Conservation (phyloP, 805 yeast species). For the Candida arabinofermentans region DNA sequence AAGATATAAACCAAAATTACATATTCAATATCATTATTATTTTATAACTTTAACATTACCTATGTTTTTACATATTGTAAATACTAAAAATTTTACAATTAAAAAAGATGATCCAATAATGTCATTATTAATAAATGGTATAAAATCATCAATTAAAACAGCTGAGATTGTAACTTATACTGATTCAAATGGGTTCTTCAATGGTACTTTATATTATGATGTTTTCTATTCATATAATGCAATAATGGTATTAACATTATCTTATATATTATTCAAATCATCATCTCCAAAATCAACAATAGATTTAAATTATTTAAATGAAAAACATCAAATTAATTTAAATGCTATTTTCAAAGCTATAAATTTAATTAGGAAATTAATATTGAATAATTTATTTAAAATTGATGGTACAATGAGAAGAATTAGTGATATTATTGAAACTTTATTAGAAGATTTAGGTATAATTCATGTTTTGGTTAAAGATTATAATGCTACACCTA, state of each 20-base stretch:
- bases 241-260: slow-evolving; percentile 37
- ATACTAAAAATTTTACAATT: slow-evolving; percentile 32
- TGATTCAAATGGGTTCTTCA: slow-evolving; percentile 34
- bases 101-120: slow-evolving; percentile 41
- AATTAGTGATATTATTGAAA: slow-evolving; percentile 39
- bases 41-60: slow-evolving; percentile 41
- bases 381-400: slow-evolving; percentile 29
- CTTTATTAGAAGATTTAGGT: slow-evolving; percentile 39
- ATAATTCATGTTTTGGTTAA: slow-evolving; percentile 29
- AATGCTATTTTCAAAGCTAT: slow-evolving; percentile 28
- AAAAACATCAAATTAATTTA: slow-evolving; percentile 26
- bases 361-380: slow-evolving; percentile 31
- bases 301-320: slow-evolving; percentile 27
- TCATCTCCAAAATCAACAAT: slow-evolving; percentile 20
- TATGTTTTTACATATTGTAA: slow-evolving; percentile 36
- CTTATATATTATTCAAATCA: slow-evolving; percentile 34
- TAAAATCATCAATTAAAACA: slow-evolving; percentile 36
- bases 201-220: slow-evolving; percentile 44
- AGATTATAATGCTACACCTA: slow-evolving; percentile 27
- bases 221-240: slow-evolving; percentile 42
- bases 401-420: slow-evolving; percentile 41
- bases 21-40: slow-evolving; percentile 39
- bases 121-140: slow-evolving; percentile 36
- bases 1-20: slow-evolving; percentile 39
- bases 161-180: slow-evolving; percentile 36